Evolutionary conservation across 176 grass and related monocot species (phyloP), one percentile per base, ranked within the genome.

Genomic region (Oryza glumipatula): DNA sequence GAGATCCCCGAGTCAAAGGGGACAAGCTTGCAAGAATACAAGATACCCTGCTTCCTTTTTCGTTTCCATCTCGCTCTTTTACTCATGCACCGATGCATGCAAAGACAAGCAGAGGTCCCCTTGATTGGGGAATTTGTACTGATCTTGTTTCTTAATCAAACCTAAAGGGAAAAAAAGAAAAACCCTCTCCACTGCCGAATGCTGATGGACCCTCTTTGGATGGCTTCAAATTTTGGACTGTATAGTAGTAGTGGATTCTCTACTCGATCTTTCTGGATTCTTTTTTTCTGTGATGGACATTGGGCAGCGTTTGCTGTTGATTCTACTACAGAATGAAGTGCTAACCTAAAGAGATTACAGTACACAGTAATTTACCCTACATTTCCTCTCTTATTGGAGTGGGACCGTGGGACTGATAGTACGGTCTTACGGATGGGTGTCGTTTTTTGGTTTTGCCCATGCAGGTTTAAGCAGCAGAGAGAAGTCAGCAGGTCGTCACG

Each of bases 401-500:
- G 56, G 6, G 19, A 9, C 3, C 9, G 7, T 60, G 52, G 4
- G 52, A 56, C 14, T 56, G 21, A 1, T 60, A n/a, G 17, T 21
- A 21, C 52, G 17, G 52, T 58, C 17, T 22, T n/a, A 22, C 21
- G n/a, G n/a, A 63, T 63, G 58, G n/a, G 21, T 63, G 58, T 63
- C 58, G 35, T 72, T 13, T 13, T n/a, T 70, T 23, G 45, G 14
- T 8, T 33, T 77, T 78, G 64, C 64, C 7, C 3, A 19, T 22
- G 73, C 10, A 58, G 54, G 19, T n/a, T 21, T 19, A 49, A 49
- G 11, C 72, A 65, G 30, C 30, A 32, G 30, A 32, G 44, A 76
- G 38, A 66, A 80, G 70, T 63, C 87, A 76, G 51, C 13, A 12
- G 46, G 61, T 56, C 63, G 71, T 47, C 87, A 68, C 58, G 60